Evolutionary conservation across 495 filamentous ascomycete genomes (phyloP).

Genomic region (Penicillium steckii): DNA sequence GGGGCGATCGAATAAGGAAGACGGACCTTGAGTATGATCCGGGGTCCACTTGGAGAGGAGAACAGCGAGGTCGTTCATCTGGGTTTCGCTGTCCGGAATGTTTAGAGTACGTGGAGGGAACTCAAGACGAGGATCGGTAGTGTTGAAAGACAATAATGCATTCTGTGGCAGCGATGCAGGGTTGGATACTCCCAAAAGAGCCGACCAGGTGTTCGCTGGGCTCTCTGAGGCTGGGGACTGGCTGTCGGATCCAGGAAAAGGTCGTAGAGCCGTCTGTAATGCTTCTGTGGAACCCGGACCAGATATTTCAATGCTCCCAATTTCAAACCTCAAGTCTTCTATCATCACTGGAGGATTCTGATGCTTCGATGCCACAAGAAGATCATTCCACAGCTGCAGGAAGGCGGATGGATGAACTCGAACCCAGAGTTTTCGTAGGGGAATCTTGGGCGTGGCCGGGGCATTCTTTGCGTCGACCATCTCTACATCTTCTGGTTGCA

Average conservation of each 20-base stretch:
- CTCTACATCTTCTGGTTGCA: constrained; percentile 33
- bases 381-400: constrained; percentile 73
- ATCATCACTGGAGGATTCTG: constrained; percentile 71
- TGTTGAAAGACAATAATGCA: constrained; percentile 67
- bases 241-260: constrained; percentile 36
- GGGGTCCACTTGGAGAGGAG: constrained; percentile 68
- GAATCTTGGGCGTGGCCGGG: constrained; percentile 31
- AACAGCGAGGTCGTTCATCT: constrained; percentile 52
- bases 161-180: constrained; percentile 72
- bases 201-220: constrained; percentile 58
- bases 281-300: constrained; percentile 84
- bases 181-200: constrained; percentile 70
- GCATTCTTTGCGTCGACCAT: constrained; percentile 30
- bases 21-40: constrained; percentile 54
- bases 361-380: constrained; percentile 66
- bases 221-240: constrained; percentile 28
- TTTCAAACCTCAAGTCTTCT: constrained; percentile 91
- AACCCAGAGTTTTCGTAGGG: constrained; percentile 63
- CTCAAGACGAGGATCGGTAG: constrained; percentile 76
- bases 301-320: constrained; percentile 87
- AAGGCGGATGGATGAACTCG: constrained; percentile 89
- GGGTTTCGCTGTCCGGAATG: constrained; percentile 28
- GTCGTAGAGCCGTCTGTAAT: constrained; percentile 67
- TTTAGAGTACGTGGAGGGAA: constrained; percentile 56
- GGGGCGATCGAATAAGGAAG: constrained; percentile 67